A percentile compares a stretch with the other conserved stretches of the same genome.
phyloP scores from a whole-genome alignment of 192 early-diverging fungal genomes.

The Coemansia sp. region DNA sequence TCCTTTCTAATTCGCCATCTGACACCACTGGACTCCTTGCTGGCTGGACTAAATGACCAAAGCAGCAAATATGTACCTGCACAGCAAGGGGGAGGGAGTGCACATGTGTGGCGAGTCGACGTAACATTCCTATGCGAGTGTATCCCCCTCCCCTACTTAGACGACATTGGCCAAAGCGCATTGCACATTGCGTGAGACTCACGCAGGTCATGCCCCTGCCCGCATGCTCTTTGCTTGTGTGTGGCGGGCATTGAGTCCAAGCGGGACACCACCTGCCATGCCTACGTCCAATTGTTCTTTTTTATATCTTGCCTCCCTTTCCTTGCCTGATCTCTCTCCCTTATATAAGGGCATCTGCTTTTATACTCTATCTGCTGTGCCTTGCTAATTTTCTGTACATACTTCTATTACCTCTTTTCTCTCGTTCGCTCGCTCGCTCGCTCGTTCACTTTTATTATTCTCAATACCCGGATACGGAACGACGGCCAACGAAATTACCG shows the following conservation, averaged over 20 bases:
- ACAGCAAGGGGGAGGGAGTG: neutral
- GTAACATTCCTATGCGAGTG: conserved; percentile 2
- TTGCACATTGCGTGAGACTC: conserved; percentile 9
- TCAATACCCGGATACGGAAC: neutral
- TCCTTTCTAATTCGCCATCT: neutral
- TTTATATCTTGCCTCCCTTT: neutral
- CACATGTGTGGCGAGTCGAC: conserved; percentile 3
- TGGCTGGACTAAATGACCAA: neutral
- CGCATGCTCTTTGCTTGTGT: conserved; percentile 1
- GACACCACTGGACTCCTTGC: neutral
- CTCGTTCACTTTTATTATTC: too few relatives aligned
- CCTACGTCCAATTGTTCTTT: neutral
- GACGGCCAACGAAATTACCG: neutral
- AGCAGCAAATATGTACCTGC: neutral
- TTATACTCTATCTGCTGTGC: neutral
- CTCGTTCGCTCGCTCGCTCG: too few relatives aligned
- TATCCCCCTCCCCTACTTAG: neutral
- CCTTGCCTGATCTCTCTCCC: too few relatives aligned
- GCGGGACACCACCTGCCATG: conserved; percentile 1
- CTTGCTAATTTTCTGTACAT: too few relatives aligned
- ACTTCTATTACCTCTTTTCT: too few relatives aligned
- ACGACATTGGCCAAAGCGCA: conserved; percentile 7
- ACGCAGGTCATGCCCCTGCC: conserved; percentile 1
- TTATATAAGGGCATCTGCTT: neutral
- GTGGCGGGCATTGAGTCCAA: conserved; percentile 3